Evolutionary conservation across 495 filamentous ascomycete species (phyloP).

Genomic region (Parachaetomium inaequale): DNA sequence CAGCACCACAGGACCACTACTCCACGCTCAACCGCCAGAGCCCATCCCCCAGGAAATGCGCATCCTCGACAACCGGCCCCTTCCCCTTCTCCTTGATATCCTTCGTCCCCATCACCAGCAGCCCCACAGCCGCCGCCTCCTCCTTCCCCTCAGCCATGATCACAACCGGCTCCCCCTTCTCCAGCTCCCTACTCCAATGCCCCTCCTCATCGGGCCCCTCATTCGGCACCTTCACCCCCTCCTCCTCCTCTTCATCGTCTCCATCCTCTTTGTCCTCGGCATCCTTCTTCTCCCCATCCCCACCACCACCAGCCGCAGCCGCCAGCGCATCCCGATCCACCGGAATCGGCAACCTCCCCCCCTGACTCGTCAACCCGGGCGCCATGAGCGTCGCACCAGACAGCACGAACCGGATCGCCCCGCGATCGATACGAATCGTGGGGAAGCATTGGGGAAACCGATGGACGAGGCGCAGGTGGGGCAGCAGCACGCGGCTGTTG

Average conservation of each 20-base stretch:
- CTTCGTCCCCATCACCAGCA: slow-evolving; percentile 81
- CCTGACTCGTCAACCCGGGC: slow-evolving; percentile 78
- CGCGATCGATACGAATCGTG: slow-evolving; percentile 75
- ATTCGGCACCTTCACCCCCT: slow-evolving; percentile 42
- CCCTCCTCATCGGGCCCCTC: slow-evolving; percentile 47
- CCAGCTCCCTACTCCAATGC: slow-evolving; percentile 56
- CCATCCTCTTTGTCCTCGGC: not conserved
- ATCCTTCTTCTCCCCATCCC: slow-evolving; percentile 18
- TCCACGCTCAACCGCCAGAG: slow-evolving; percentile 78
- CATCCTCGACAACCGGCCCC: slow-evolving; percentile 85
- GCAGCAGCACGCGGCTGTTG: slow-evolving; percentile 63
- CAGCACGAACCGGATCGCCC: slow-evolving; percentile 94
- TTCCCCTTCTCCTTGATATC: slow-evolving; percentile 91
- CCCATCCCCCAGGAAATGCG: slow-evolving; percentile 92
- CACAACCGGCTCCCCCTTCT: slow-evolving; percentile 76
- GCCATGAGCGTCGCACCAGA: slow-evolving; percentile 93
- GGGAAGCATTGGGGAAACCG: slow-evolving; percentile 64
- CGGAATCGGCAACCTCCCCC: slow-evolving; percentile 64
- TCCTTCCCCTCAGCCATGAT: slow-evolving; percentile 91
- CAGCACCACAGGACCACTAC: slow-evolving; percentile 36
- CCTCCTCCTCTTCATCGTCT: slow-evolving; percentile 21
- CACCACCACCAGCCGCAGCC: slow-evolving; percentile 49
- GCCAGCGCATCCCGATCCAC: slow-evolving; percentile 38
- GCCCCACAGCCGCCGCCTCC: slow-evolving; percentile 82
- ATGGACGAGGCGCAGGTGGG: slow-evolving; percentile 76